A percentile compares a stretch with the other conserved stretches of the same genome.
These are phyloP conservation scores for Leccinellum rugosiceps DNA, from an alignment of 768 basidiomycete species.

Conservation along the genomic window DNA sequence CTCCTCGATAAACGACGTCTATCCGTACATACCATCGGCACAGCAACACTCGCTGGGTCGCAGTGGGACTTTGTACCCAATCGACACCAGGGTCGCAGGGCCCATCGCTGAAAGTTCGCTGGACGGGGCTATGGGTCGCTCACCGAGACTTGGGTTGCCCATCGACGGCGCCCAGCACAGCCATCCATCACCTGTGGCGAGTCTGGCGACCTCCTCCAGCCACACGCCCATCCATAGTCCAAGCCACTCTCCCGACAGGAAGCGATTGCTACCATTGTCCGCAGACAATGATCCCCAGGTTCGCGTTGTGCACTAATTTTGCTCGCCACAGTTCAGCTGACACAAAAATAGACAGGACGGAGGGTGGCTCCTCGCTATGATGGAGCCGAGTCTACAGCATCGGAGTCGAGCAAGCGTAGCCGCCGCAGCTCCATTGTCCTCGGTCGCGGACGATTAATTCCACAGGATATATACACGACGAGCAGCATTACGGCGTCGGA, in stretches of 20 bases:
- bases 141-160: constrained; percentile 5
- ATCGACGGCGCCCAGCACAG: constrained; percentile 11
- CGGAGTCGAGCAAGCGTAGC: constrained; percentile 1
- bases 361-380: constrained; percentile 18
- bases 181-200: constrained; percentile 20
- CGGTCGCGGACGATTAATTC: constrained; percentile 22
- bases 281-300: constrained; percentile 10
- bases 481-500: constrained; percentile 6
- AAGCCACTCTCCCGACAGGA: constrained; percentile 21
- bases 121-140: constrained; percentile 1
- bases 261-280: constrained; percentile 7
- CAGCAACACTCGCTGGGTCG: not conserved
- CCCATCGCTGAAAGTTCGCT: not conserved
- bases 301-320: constrained; percentile 9
- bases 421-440: not conserved
- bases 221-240: constrained; percentile 9
- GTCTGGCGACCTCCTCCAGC: constrained; percentile 14
- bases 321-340: constrained; percentile 15
- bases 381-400: constrained; percentile 1
- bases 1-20: not conserved
- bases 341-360: constrained; percentile 14
- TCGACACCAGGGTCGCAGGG: not conserved
- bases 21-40: not conserved
- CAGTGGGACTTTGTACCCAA: not conserved
- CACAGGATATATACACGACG: constrained; percentile 23